Base-by-base conservation (phyloP, 2,329 filamentous ascomycete genomes). In the Apiospora sp. region DNA sequence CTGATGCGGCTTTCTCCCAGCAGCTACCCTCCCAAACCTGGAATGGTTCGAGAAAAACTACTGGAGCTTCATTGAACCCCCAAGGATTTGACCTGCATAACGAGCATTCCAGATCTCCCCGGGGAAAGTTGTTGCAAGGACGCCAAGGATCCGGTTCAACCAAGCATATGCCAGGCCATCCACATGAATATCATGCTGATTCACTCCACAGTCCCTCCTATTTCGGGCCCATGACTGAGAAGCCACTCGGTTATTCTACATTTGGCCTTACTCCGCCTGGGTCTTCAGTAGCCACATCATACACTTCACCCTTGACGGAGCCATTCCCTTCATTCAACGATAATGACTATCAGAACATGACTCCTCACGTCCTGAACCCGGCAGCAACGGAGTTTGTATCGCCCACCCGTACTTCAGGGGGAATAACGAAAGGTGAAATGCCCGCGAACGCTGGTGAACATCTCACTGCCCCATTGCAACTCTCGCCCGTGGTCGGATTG, bases 31-130 rank as follows among this genome's bases (percentile, higher is more conserved):
- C 71, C n/a, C 37, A 48, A 48, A 30, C 51, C 22, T 72, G 71
- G 71, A 44, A 72, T 27, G 68, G 54, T 67, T 58, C 46, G 68
- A 37, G 68, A 34, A n/a, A 34, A 30, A 14, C 27, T 24, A 54
- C 16, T 37, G 16, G 30, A 4, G 58, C 44, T 43, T 70, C 67
- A 30, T 34, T 70, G 14, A 72, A 70, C 27, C 51, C 71, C n/a
- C 37, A 51, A 34, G 71, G 71, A 3, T 34, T 67, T 44, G 68
- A 72, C 41, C 22, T 72, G 27, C 71, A 72, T 30, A 30, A 41
- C 37, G n/a, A 49, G 6, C 34, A 37, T 14, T 14, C 58, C 34
- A 64, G 19, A 41, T 41, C 30, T 41, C 34, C 58, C 10, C 58
- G 34, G n/a, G 34, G 34, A 30, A 64, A 64, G n/a, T 22, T 12